Evolutionary conservation across 495 filamentous ascomycete genomes (phyloP).

Genomic region (Stereocaulon alpinum): DNA sequence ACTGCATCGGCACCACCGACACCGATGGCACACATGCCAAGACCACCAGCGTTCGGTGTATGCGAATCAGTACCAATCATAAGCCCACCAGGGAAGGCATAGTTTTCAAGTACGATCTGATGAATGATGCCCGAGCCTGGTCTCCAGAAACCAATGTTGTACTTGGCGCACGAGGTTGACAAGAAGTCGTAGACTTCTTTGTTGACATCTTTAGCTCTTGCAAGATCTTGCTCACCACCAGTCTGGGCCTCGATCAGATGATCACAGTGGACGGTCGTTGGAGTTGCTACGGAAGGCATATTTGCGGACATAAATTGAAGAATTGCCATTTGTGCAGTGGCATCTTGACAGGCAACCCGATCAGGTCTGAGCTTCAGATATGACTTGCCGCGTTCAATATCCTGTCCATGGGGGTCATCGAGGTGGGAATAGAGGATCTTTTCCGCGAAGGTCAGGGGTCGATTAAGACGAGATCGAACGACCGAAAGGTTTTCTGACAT

Average conservation of each 20-base stretch:
- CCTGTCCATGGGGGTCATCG: slow-evolving; percentile 91
- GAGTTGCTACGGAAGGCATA: slow-evolving; percentile 88
- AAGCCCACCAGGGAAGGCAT: slow-evolving; percentile 95
- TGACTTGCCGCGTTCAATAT: slow-evolving; percentile 88
- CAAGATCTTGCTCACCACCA: slow-evolving; percentile 90
- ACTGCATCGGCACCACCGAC: slow-evolving; percentile 98
- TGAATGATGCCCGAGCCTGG: slow-evolving; percentile 99
- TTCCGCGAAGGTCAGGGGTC: slow-evolving; percentile 90
- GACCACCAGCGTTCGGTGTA: slow-evolving; percentile 96
- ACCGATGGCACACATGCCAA: slow-evolving; percentile 92
- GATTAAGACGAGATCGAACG: slow-evolving; percentile 78
- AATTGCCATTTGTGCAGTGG: slow-evolving; percentile 99
- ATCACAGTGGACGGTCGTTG: slow-evolving; percentile 96
- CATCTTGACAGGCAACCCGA: slow-evolving; percentile 98
- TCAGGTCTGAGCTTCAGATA: slow-evolving; percentile 96
- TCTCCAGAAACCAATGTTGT: slow-evolving; percentile 99
- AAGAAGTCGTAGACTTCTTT: slow-evolving; percentile 99
- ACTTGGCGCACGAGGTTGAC: slow-evolving; percentile 89
- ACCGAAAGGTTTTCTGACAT: slow-evolving; percentile 95
- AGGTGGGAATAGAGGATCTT: slow-evolving; percentile 99
- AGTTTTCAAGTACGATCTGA: slow-evolving; percentile 98
- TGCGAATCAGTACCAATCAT: slow-evolving; percentile 98
- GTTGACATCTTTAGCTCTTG: slow-evolving; percentile 85
- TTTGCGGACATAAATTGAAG: slow-evolving; percentile 99
- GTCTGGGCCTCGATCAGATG: slow-evolving; percentile 98